These are phyloP conservation scores for Penicillium waksmanii DNA, from an alignment of 495 filamentous ascomycete genomes.

Conservation along the genomic window DNA sequence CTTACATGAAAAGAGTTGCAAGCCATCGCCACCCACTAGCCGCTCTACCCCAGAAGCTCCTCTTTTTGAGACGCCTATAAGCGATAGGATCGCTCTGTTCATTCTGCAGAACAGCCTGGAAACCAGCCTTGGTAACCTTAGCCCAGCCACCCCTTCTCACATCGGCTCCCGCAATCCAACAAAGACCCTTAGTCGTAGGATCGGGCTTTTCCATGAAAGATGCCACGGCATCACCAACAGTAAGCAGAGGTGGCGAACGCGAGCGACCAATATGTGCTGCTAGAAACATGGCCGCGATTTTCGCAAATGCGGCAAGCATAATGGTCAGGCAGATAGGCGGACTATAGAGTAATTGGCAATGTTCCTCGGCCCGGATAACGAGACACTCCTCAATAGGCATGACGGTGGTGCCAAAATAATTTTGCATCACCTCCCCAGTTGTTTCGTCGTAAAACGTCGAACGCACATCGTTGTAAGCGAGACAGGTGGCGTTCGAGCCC, in stretches of 20 bases:
- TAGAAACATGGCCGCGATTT: slow-evolving; percentile 41
- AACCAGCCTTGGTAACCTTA: background rate
- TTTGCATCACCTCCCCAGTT: too few species aligned
- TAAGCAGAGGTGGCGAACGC: slow-evolving; percentile 18
- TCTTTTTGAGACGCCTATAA: background rate
- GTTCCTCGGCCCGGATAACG: slow-evolving; percentile 18
- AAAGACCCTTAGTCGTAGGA: slow-evolving; percentile 21
- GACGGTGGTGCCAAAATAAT: too few species aligned
- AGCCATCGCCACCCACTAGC: slow-evolving; percentile 2
- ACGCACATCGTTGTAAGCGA: too few species aligned
- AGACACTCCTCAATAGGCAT: slow-evolving; percentile 10
- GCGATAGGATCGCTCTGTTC: background rate
- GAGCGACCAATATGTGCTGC: slow-evolving; percentile 5
- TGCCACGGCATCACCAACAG: slow-evolving; percentile 31
- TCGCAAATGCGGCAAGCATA: slow-evolving; percentile 41
- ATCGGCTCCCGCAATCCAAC: slow-evolving; percentile 18
- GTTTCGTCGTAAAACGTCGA: too few species aligned
- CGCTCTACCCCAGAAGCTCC: background rate
- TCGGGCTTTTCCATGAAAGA: slow-evolving; percentile 31
- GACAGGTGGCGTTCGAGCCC: background rate
- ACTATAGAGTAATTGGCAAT: slow-evolving; percentile 53
- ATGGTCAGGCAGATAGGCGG: slow-evolving; percentile 45
- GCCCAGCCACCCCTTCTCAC: background rate
- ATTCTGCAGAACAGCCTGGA: slow-evolving; percentile 1
- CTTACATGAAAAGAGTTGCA: slow-evolving; percentile 5